These are phyloP conservation scores for Diphasiastrum complanatum DNA, from an alignment of 83 land plant species.

Conservation along the genomic window DNA sequence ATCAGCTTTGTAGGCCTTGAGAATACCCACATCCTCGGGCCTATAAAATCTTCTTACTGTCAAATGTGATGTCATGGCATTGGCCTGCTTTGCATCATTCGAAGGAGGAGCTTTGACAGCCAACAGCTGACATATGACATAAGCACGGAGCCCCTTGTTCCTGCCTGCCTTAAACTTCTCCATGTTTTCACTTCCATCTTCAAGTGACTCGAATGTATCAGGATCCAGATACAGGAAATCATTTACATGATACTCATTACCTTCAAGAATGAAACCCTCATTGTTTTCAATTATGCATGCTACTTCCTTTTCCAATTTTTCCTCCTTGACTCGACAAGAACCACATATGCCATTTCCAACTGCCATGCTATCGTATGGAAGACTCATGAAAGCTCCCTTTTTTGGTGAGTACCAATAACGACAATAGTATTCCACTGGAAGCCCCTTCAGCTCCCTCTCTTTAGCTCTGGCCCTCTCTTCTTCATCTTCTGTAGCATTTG, in stretches of 20 bases:
- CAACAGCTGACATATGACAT: slow-evolving; percentile 68
- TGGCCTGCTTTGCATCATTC: slow-evolving; percentile 22
- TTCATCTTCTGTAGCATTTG: slow-evolving; percentile 44
- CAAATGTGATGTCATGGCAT: slow-evolving; percentile 25
- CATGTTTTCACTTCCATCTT: slow-evolving; percentile 24
- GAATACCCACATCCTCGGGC: slow-evolving; percentile 71
- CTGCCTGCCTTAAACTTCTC: slow-evolving; percentile 68
- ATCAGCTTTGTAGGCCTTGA: slow-evolving; percentile 75
- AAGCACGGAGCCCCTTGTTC: slow-evolving; percentile 81
- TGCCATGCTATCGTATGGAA: slow-evolving; percentile 52
- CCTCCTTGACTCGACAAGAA: slow-evolving; percentile 49
- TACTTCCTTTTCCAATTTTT: slow-evolving; percentile 21
- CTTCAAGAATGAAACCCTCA: slow-evolving; percentile 40
- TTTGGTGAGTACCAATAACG: slow-evolving; percentile 73
- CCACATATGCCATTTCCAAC: slow-evolving; percentile 64
- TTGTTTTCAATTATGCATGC: slow-evolving; percentile 36
- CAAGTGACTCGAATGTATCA: slow-evolving; percentile 25
- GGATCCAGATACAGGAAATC: slow-evolving; percentile 74
- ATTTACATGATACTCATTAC: slow-evolving; percentile 44
- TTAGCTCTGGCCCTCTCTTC: slow-evolving; percentile 54
- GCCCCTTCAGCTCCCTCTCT: slow-evolving; percentile 63
- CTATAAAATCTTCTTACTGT: slow-evolving; percentile 82
- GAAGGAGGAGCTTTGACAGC: slow-evolving; percentile 38
- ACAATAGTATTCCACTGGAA: slow-evolving; percentile 67
- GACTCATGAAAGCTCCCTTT: slow-evolving; percentile 68